Percentiles rank a stretch among this genome's conserved stretches.
Conservation (phyloP, 2,329 filamentous ascomycete genomes). For the Calcarisporium arbuscula region DNA sequence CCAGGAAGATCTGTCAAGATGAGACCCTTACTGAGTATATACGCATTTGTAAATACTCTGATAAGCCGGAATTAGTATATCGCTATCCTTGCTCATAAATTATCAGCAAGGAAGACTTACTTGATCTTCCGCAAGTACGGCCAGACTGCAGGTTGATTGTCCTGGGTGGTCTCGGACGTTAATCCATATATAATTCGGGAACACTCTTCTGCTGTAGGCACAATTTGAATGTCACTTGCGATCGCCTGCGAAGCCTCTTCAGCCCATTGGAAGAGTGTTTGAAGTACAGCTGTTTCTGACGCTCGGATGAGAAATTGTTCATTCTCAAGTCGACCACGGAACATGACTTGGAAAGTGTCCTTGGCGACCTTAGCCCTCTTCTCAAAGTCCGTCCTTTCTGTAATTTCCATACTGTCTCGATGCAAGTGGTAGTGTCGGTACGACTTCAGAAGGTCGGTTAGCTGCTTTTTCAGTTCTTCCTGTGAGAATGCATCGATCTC, state of each 20-base stretch:
- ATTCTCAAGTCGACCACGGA: slow-evolving; percentile 16
- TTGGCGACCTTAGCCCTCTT: slow-evolving; percentile 25
- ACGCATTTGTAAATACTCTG: slow-evolving; percentile 37
- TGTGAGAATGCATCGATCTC: slow-evolving; percentile 25
- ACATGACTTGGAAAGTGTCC: slow-evolving; percentile 33
- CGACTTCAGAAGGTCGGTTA: slow-evolving; percentile 25
- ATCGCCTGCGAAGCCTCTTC: slow-evolving; percentile 5
- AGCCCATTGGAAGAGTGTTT: slow-evolving; percentile 18
- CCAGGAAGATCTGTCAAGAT: slow-evolving; percentile 43
- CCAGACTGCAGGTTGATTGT: slow-evolving; percentile 26
- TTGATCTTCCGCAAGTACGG: slow-evolving; percentile 38
- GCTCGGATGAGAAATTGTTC: slow-evolving; percentile 14
- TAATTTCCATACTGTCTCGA: slow-evolving; percentile 12
- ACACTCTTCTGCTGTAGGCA: slow-evolving; percentile 20
- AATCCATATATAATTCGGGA: slow-evolving; percentile 26
- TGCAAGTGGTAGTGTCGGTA: slow-evolving; percentile 30
- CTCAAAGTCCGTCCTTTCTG: slow-evolving; percentile 18
- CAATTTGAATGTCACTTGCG: slow-evolving; percentile 1
- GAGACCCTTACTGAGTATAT: slow-evolving; percentile 41
- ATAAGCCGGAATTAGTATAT: too few relatives aligned
- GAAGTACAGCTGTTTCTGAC: slow-evolving; percentile 10
- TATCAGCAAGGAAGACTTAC: slow-evolving; percentile 17
- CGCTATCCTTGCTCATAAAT: not conserved
- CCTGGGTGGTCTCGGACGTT: slow-evolving; percentile 25
- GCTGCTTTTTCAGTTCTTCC: slow-evolving; percentile 25